Evolutionary conservation across 2,329 filamentous ascomycete genomes (phyloP).

Genomic region (Claviceps pazoutovae): DNA sequence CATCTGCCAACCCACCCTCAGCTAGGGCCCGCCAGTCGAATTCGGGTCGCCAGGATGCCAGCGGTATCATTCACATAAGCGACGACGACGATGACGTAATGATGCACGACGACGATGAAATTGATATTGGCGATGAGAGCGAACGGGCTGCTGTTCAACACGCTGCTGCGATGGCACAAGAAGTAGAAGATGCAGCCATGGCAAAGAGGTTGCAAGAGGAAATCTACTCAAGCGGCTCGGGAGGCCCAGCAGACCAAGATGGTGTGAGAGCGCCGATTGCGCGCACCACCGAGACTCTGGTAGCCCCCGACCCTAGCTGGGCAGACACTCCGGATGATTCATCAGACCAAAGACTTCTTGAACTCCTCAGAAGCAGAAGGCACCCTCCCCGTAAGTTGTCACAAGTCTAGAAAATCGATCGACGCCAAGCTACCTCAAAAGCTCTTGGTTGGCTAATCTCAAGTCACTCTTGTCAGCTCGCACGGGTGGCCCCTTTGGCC

Average conservation of each 20-base stretch:
- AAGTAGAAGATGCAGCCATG: conserved; percentile 88
- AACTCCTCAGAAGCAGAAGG: conserved; percentile 44
- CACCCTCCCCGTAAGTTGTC: conserved; percentile 18
- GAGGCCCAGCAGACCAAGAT: conserved; percentile 32
- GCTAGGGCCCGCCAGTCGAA: conserved; percentile 17
- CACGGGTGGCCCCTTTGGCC: conserved; percentile 23
- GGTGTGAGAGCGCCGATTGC: conserved; percentile 81
- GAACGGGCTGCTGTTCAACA: conserved; percentile 26
- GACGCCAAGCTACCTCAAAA: no score
- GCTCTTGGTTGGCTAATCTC: neutral
- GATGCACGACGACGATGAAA: conserved; percentile 19
- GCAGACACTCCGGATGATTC: conserved; percentile 29
- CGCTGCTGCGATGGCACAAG: conserved; percentile 34
- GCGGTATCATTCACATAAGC: conserved; percentile 53
- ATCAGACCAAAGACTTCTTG: conserved; percentile 47
- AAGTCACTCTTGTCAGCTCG: conserved; percentile 2
- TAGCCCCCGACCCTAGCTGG: conserved; percentile 48
- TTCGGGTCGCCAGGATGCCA: conserved; percentile 20
- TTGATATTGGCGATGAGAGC: conserved; percentile 23
- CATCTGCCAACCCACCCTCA: conserved; percentile 11
- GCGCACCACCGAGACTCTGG: conserved; percentile 78
- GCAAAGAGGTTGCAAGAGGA: conserved; percentile 85
- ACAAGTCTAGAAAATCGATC: neutral
- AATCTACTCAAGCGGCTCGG: conserved; percentile 49
- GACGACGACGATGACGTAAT: conserved; percentile 51